phyloP scores from a whole-genome alignment of 2,329 filamentous ascomycete genomes.

The Monosporascus sp. region DNA sequence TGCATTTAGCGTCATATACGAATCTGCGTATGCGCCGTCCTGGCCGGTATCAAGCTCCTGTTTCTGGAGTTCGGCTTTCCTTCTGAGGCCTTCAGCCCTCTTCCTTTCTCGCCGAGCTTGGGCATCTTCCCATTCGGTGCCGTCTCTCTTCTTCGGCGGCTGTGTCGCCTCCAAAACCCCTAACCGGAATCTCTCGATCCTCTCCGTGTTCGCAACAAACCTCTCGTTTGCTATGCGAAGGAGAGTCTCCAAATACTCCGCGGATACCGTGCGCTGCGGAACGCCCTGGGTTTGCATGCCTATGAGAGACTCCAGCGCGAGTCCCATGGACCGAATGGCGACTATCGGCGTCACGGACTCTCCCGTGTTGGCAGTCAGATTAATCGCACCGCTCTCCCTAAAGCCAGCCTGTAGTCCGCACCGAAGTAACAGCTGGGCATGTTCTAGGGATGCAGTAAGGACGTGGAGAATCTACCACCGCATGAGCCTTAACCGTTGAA shows the following conservation, averaged over 20 bases:
- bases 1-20: conserved; percentile 19
- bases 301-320: conserved; percentile 77
- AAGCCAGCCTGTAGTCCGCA: conserved; percentile 80
- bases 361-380: conserved; percentile 40
- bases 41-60: conserved; percentile 1
- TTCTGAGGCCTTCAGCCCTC: conserved; percentile 51
- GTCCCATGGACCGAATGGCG: conserved; percentile 76
- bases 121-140: conserved; percentile 51
- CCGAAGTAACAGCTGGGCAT: conserved; percentile 71
- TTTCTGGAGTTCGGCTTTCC: conserved; percentile 38
- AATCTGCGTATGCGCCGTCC: conserved; percentile 2
- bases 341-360: conserved; percentile 62
- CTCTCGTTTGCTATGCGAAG: conserved; percentile 68
- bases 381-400: conserved; percentile 82
- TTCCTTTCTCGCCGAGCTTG: conserved; percentile 50
- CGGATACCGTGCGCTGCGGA: conserved; percentile 50
- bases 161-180: conserved; percentile 39
- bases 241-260: conserved; percentile 63
- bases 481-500: background rate
- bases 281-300: conserved; percentile 48
- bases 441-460: conserved; percentile 66
- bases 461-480: conserved; percentile 75
- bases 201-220: conserved; percentile 63
- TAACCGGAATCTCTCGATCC: conserved; percentile 60
- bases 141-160: conserved; percentile 26